Base-by-base conservation (phyloP, 2,329 filamentous ascomycete species). In the Paraconiothyrium sp. region DNA sequence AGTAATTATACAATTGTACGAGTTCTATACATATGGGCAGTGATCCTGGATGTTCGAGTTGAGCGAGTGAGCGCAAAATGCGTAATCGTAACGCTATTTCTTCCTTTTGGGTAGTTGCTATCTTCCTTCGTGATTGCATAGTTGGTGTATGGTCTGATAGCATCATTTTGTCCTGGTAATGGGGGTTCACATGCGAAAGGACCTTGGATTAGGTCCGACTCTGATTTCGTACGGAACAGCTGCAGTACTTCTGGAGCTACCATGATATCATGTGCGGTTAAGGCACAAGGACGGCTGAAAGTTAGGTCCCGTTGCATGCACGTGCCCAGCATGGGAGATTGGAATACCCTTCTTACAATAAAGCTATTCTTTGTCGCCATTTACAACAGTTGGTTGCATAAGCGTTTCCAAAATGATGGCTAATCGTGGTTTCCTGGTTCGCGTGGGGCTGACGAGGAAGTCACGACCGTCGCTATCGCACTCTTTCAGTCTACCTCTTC, bases 1-100 rank as follows among this genome's bases (percentile, higher is more conserved):
- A 34, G 47, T 43, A 59, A 41, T 32, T 44, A 41, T 48, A 32
- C 47, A 14, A 34, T 32, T 24, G 39, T 37, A 37, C 39, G 20
- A 41, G 20, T 39, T 35, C 32, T 54, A 48, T 54, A 51, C 24
- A 58, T 55, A 43, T 39, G 44, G 39, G 14, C 39, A 16, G 16
- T 14, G 13, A n/a, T 9, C 4, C 39, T 41, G 7, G 39, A 20
- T 20, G 6, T 41, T 41, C 39, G 14, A 44, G 54, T 41, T 11
- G 35, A 51, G 44, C 35, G 11, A 6, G 22, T 24, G 52, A 27
- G 14, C 32, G 16, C 13, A 32, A 13, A 46, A 24, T 46, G n/a
- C 11, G 14, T 60, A 39, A 55, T 49, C 13, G 20, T 55, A 43
- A n/a, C 54, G 20, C 22, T 47, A n/a, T 47, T 22, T 9, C 24